Percentiles rank a stretch among this genome's conserved stretches.
Evolutionary conservation across 768 basidiomycete genomes (phyloP).

Genomic region (Hypholoma fasciculare): DNA sequence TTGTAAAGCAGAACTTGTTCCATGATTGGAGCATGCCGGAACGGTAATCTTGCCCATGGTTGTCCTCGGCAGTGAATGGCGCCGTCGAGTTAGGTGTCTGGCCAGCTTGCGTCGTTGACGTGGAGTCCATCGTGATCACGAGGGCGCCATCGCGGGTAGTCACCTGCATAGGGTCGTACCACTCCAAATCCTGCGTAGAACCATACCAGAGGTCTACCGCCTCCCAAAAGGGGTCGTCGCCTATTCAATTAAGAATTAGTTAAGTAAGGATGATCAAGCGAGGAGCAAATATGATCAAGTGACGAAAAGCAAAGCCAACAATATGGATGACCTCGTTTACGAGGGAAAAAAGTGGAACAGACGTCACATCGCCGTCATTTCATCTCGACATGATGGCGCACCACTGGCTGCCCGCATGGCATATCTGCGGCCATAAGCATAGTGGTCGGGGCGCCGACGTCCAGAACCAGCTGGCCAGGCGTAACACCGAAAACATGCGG

Average conservation of each 20-base stretch:
- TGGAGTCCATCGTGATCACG: slow-evolving; percentile 66
- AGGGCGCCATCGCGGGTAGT: slow-evolving; percentile 67
- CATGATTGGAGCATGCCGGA: slow-evolving; percentile 85
- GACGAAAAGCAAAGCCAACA: neutral
- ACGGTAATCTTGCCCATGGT: slow-evolving; percentile 64
- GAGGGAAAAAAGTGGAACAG: too few species aligned
- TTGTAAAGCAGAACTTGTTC: slow-evolving; percentile 90
- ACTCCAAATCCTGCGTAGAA: slow-evolving; percentile 68
- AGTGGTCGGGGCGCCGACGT: too few species aligned
- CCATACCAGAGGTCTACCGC: slow-evolving; percentile 75
- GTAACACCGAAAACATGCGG: too few species aligned
- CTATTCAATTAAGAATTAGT: slow-evolving; percentile 19
- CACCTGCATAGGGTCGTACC: slow-evolving; percentile 71
- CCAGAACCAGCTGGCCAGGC: too few species aligned
- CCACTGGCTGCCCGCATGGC: too few species aligned
- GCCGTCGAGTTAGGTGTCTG: slow-evolving; percentile 44
- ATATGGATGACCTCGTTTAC: too few species aligned
- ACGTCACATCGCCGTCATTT: too few species aligned
- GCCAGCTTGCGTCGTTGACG: slow-evolving; percentile 25
- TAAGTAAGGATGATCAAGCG: neutral
- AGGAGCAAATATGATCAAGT: neutral
- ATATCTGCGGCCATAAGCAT: too few species aligned
- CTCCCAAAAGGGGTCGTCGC: slow-evolving; percentile 73
- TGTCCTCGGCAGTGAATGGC: slow-evolving; percentile 41
- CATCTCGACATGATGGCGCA: too few species aligned